These are phyloP conservation scores for Plectosphaerella plurivora DNA, from an alignment of 2,329 filamentous ascomycete species.

Conservation along the genomic window DNA sequence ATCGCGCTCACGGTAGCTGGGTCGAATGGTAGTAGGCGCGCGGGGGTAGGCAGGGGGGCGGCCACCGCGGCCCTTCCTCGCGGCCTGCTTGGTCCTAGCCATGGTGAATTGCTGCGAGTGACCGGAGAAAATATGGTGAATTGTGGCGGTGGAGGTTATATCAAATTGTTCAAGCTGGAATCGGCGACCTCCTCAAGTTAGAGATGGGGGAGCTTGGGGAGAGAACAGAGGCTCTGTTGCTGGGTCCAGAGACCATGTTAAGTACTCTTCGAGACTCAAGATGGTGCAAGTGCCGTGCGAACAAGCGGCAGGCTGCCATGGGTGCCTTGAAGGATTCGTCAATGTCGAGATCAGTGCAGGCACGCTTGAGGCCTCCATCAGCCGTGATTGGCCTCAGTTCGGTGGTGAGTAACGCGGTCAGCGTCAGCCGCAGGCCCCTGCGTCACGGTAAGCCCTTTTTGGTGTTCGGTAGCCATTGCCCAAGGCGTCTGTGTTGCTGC, in stretches of 20 bases:
- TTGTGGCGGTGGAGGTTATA: neutral
- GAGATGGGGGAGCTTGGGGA: neutral
- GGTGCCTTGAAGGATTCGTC: neutral
- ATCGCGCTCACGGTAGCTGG: conserved; percentile 18
- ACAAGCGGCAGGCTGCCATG: neutral
- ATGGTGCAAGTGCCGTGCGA: neutral
- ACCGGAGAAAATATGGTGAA: neutral
- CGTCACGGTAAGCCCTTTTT: too few species aligned
- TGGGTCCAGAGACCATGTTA: neutral
- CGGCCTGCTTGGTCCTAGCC: neutral
- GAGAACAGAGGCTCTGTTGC: neutral
- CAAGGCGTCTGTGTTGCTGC: too few species aligned
- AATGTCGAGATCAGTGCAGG: neutral
- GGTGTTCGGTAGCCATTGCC: too few species aligned
- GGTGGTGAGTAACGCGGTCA: neutral
- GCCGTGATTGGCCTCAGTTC: neutral
- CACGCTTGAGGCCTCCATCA: neutral
- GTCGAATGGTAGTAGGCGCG: neutral
- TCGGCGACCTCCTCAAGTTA: too few species aligned
- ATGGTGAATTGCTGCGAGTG: neutral
- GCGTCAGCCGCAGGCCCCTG: neutral
- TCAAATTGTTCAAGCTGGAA: neutral
- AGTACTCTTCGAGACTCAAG: neutral
- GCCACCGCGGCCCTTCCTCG: neutral
- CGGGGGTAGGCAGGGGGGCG: neutral